Conservation (phyloP, 2,329 filamentous ascomycete genomes). For the Corynespora cassiicola region DNA sequence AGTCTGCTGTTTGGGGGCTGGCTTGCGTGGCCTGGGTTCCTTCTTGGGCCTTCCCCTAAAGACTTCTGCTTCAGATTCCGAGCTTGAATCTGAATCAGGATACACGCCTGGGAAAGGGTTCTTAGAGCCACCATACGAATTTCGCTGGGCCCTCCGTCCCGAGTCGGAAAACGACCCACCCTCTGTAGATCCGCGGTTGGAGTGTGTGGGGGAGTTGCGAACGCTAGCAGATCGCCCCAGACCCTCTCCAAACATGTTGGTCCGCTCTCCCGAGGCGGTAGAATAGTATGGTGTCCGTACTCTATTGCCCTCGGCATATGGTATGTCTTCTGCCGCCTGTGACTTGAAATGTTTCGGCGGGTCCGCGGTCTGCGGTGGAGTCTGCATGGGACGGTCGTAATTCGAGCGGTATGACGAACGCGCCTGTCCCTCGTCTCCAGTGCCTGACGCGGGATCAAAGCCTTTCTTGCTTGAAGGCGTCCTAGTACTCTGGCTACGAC, state of each 20-base stretch:
- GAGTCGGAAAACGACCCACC: slow-evolving; percentile 38
- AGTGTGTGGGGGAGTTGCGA: slow-evolving; percentile 53
- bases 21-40: slow-evolving; percentile 13
- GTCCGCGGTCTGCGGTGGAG: slow-evolving; percentile 48
- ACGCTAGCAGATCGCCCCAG: slow-evolving; percentile 61
- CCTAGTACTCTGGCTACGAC: slow-evolving; percentile 46
- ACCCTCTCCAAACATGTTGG: slow-evolving; percentile 59
- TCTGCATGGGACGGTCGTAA: slow-evolving; percentile 41
- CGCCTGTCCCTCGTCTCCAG: slow-evolving; percentile 66
- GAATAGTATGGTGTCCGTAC: slow-evolving; percentile 61
- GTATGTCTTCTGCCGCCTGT: slow-evolving; percentile 31
- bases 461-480: slow-evolving; percentile 61
- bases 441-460: slow-evolving; percentile 64
- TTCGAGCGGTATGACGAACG: slow-evolving; percentile 55
- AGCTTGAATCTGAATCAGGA: slow-evolving; percentile 36
- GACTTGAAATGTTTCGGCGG: slow-evolving; percentile 44
- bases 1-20: slow-evolving; percentile 20
- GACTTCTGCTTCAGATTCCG: slow-evolving; percentile 30
- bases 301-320: slow-evolving; percentile 56
- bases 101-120: slow-evolving; percentile 35
- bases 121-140: slow-evolving; percentile 29
- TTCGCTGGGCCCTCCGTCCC: slow-evolving; percentile 32
- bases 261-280: slow-evolving; percentile 62
- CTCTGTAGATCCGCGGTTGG: slow-evolving; percentile 30
- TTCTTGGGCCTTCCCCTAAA: slow-evolving; percentile 19